Evolutionary conservation across 2,329 filamentous ascomycete species (phyloP), one percentile per base, ranked within the genome.

Genomic region (Dothideomycetes sp.): DNA sequence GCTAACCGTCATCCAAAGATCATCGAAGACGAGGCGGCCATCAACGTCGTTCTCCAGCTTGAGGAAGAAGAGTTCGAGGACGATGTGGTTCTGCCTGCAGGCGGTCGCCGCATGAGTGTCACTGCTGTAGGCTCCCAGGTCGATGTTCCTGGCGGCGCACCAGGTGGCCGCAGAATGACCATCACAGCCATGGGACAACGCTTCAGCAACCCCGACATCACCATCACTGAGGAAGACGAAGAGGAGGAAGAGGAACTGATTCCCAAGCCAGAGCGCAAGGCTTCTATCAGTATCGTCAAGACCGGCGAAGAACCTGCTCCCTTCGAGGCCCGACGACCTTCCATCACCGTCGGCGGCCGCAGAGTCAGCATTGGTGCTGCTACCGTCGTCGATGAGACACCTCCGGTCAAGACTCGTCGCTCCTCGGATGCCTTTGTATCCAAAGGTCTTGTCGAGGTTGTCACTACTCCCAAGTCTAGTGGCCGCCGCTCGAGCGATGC

Each of bases 1-100:
- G 63, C 66, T 10, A 60, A 59, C 30, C 59, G 65, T 10, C 68
- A 70, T 44, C 65, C 66, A 1, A 69, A 67, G 46, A 61, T 71
- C 6, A 64, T 64, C 22, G 67, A 71, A 44, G 65, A 70, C 43
- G 62, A 65, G 33, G 64, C 64, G 40, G 64, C 63, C 13, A 39
- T 46, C 4, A 41, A 47, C 15, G 47, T 49, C 4, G 47, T 49
- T 3, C 33, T 49, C 9, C 44, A 42, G 17, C 25, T 49, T 5
- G 47, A 49, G 29, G 47, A 49, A 39, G 39, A 40, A 4, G 35
- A 35, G 8, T 28, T 17, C 19, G 34, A 19, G n/a, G 25, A 34
- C 6, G 39, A 34, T 5, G 16, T 24, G 16, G 33, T 29, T 1
- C 24, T 25, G 22, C 23, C 37, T 12, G 27, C 28, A 4, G 45